Percentiles rank a stretch among this genome's conserved stretches.
phyloP scores from a whole-genome alignment of 257 asterid species.

The Euphrasia confusa region DNA sequence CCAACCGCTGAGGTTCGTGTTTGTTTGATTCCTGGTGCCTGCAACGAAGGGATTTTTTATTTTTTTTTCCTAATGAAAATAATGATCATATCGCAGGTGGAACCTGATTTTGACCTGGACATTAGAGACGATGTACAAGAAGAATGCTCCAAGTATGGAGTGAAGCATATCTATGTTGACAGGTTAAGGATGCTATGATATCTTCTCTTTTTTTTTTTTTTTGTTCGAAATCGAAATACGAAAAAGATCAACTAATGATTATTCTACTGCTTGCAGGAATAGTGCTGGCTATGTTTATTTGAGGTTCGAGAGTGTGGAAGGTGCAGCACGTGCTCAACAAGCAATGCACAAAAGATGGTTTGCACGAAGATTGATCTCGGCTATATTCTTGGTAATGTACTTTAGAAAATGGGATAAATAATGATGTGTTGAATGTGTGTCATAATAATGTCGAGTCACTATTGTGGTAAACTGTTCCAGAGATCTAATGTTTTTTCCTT shows the following conservation, averaged over 20 bases:
- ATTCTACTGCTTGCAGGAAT: conserved; percentile 46
- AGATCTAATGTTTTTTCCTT: background rate
- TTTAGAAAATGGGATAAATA: background rate
- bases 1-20: conserved; percentile 79
- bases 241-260: background rate
- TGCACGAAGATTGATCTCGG: conserved; percentile 91
- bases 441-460: background rate
- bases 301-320: conserved; percentile 79
- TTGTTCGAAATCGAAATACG: conserved; percentile 3
- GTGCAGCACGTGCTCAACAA: conserved; percentile 81
- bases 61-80: background rate
- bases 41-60: no score
- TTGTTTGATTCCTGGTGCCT: background rate
- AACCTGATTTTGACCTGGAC: conserved; percentile 90
- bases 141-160: conserved; percentile 86
- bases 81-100: conserved; percentile 44
- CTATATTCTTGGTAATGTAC: conserved; percentile 77
- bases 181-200: conserved; percentile 49
- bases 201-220: background rate
- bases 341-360: conserved; percentile 99
- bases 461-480: background rate
- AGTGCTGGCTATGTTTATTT: conserved; percentile 87
- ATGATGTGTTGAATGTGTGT: background rate
- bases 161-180: conserved; percentile 87
- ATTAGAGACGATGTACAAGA: conserved; percentile 85